These are phyloP conservation scores for Gastrolobium bilobum DNA, from an alignment of 306 rosid genomes.

Conservation along the genomic window DNA sequence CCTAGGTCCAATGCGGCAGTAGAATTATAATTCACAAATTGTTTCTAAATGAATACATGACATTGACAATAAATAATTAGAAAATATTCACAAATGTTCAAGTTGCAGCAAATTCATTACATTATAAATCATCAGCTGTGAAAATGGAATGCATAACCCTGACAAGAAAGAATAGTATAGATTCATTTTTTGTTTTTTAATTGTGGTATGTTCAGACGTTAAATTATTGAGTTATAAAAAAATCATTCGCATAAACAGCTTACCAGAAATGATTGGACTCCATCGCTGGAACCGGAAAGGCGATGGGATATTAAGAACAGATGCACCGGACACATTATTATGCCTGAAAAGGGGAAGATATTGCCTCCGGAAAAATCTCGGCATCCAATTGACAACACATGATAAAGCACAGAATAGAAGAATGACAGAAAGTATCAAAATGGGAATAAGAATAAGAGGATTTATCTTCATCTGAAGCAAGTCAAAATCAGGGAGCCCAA, in stretches of 20 bases:
- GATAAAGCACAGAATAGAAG: slow-evolving; percentile 76
- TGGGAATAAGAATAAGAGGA: slow-evolving; percentile 64
- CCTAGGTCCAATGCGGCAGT: not conserved
- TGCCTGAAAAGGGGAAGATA: slow-evolving; percentile 89
- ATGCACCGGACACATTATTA: slow-evolving; percentile 66
- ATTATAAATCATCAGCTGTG: slow-evolving; percentile 19
- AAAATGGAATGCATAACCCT: slow-evolving; percentile 25
- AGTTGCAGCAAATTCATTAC: slow-evolving; percentile 18
- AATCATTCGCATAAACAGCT: slow-evolving; percentile 47
- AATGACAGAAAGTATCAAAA: slow-evolving; percentile 72
- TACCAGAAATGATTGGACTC: slow-evolving; percentile 95
- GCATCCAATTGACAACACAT: slow-evolving; percentile 71
- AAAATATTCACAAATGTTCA: not conserved
- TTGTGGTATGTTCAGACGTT: slow-evolving; percentile 6
- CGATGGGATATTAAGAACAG: slow-evolving; percentile 79
- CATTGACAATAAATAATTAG: slow-evolving; percentile 6
- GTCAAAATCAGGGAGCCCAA: slow-evolving; percentile 67
- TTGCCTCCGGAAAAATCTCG: slow-evolving; percentile 80
- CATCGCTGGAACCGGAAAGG: slow-evolving; percentile 87
- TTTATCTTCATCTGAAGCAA: slow-evolving; percentile 72
- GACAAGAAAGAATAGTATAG: slow-evolving; percentile 11
- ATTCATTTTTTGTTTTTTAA: not conserved
- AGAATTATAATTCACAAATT: slow-evolving; percentile 17
- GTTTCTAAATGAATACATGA: slow-evolving; percentile 26
- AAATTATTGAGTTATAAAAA: slow-evolving; percentile 16